A percentile compares a stretch with the other conserved stretches of the same genome.
Conservation (phyloP, 2,329 filamentous ascomycete species). For the Penicillium expansum region DNA sequence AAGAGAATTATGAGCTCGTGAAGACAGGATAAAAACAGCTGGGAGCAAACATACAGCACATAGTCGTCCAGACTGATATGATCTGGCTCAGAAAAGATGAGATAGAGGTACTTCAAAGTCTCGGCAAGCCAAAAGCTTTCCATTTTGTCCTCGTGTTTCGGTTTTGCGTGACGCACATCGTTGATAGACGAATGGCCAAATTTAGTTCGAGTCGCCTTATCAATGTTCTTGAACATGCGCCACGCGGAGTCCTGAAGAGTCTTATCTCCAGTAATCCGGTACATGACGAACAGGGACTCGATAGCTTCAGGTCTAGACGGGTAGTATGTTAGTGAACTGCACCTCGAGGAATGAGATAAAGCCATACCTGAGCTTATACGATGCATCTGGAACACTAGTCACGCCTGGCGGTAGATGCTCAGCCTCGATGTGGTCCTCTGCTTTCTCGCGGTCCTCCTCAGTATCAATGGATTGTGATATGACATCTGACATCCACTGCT, state of each 20-base stretch:
- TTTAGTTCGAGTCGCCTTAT: constrained; percentile 43
- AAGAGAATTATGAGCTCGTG: constrained; percentile 1
- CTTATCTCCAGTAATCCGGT: constrained; percentile 57
- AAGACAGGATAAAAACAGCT: not conserved
- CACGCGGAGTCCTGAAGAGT: constrained; percentile 47
- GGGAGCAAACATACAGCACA: constrained; percentile 36
- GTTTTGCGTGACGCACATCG: constrained; percentile 38
- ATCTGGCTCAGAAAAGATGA: constrained; percentile 44
- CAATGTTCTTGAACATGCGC: constrained; percentile 51
- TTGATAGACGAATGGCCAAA: constrained; percentile 45
- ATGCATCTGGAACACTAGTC: constrained; percentile 24
- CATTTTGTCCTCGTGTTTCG: constrained; percentile 40
- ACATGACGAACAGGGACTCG: constrained; percentile 61
- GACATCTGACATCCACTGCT: constrained; percentile 35
- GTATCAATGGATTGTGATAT: constrained; percentile 20
- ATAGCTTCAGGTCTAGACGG: constrained; percentile 54
- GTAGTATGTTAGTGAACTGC: not conserved
- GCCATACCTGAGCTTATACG: constrained; percentile 34
- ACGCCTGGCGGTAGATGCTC: constrained; percentile 30
- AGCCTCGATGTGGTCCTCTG: constrained; percentile 20
- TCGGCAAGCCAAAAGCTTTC: constrained; percentile 49
- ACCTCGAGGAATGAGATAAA: not conserved
- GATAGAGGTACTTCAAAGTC: constrained; percentile 47
- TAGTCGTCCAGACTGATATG: constrained; percentile 44
- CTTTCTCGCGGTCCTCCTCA: constrained; percentile 18